Evolutionary conservation across 305 asterid species (phyloP), one percentile per base, ranked within the genome.

Genomic region (Solanum hybrid): DNA sequence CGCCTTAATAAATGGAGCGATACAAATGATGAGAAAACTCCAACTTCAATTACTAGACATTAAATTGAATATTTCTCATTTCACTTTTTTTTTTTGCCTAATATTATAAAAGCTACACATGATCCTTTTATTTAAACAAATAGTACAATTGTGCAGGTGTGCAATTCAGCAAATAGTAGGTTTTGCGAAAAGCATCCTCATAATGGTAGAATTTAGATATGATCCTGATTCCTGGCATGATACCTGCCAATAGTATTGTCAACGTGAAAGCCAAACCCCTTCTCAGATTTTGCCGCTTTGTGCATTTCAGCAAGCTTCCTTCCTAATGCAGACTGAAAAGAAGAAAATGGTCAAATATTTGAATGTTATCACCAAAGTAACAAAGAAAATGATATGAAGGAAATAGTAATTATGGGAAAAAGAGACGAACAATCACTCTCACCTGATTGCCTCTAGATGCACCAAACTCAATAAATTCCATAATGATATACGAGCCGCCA

Each of bases 231-330:
- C 35, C 35, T 34, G 35, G 42, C 83, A 31, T 39, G 39, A 82
- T 93, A 97, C 99, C 99, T 97, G 91, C 99, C 99, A 86, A 97
- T 96, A 87, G 99, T 97, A 87, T 97, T 97, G 75, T 95, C 96
- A 75, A 97, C 98, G 79, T 96, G 93, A 92, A 97, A 96, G 82
- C 99, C 99, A 88, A 93, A 97, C 13, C 99, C 99, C 85, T 96
- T 96, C 36, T 89, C 92, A 8, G 96, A 96, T 90, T 94, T 96
- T 73, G 94, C 98, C 9, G 95, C 96, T 92, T 94, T 97, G 92
- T 97, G 99, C 99, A 97, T 97, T 93, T 96, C 98, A 89, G 98
- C 99, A 51, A 97, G 98, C 95, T 96, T 97, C 96, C 98, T 95
- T 91, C 99, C 99, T 93, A 97, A 93, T 90, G 90, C 95, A 92